phyloP scores from a whole-genome alignment of 768 basidiomycete species.

The Leccinum ochraceum region DNA sequence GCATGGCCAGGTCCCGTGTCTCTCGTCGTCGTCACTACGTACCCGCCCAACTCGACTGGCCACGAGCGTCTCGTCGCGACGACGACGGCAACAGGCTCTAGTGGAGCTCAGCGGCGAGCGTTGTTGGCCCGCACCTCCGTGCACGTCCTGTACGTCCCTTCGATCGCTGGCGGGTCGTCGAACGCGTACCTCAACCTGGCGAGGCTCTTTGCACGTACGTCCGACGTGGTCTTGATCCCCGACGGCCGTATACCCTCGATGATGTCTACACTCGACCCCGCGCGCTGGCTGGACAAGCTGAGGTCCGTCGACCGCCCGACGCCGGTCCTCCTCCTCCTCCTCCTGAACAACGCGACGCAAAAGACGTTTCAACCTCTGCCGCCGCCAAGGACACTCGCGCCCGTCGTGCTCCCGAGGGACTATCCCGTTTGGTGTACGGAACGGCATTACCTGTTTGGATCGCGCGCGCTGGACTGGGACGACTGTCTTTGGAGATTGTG shows the following conservation, averaged over 20 bases:
- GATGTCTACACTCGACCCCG: conserved; percentile 13
- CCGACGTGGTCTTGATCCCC: conserved; percentile 53
- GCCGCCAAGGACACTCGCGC: conserved; percentile 44
- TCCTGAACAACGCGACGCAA: conserved; percentile 32
- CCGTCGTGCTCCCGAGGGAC: conserved; percentile 44
- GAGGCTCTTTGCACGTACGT: conserved; percentile 54
- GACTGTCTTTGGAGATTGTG: conserved; percentile 69
- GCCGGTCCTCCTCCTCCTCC: not conserved
- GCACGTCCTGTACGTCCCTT: conserved; percentile 49
- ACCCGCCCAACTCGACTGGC: conserved; percentile 28
- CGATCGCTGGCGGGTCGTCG: conserved; percentile 39
- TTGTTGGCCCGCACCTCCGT: conserved; percentile 33
- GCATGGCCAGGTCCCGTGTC: conserved; percentile 55
- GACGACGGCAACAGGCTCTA: not conserved
- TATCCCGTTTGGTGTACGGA: conserved; percentile 64
- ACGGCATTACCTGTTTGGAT: conserved; percentile 46
- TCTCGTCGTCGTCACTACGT: conserved; percentile 45
- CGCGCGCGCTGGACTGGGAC: conserved; percentile 56
- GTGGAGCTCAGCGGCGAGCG: conserved; percentile 1
- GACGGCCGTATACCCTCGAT: conserved; percentile 33
- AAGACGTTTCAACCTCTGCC: conserved; percentile 34
- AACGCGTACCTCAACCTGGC: conserved; percentile 65
- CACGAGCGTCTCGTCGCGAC: conserved; percentile 15
- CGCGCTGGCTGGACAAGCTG: conserved; percentile 18
- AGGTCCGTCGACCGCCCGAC: too few species aligned